Evolutionary conservation across 345 rosid species (phyloP), one percentile per base, ranked within the genome.

Genomic region (Sonneratia caseolaris): DNA sequence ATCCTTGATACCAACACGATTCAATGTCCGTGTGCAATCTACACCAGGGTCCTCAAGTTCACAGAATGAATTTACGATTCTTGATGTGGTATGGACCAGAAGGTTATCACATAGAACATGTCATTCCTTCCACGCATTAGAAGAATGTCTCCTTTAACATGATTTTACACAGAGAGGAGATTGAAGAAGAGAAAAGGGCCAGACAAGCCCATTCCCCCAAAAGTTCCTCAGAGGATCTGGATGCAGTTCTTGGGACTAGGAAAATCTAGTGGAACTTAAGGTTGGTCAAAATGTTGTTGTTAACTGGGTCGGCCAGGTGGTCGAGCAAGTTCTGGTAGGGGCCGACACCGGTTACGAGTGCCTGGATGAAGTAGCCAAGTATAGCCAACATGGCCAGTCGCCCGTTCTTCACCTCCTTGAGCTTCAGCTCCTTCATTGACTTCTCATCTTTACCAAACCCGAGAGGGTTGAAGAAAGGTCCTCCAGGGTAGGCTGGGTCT

Each of bases 241-340:
- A 47, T 47, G 13, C 2, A 10, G 15, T 47, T 47, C 22, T 8
- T n/a, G 35, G 22, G 64, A 62, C 13, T 10, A 15, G 38, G 67
- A 38, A 43, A 69, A 5, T 79, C 81, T 80, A 95, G 74, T 91
- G 99, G 78, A 95, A 95, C 87, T 95, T 91, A 78, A 95, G 93
- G 82, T 87, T 95, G 53, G 99, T 95, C 83, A 95, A 79, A 79
- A 95, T 1, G 40, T 94, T 95, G 96, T 95, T 95, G 91, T 95
- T 86, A 77, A 88, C 84, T 3, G 97, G 97, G 78, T 95, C 99
- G 24, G 97, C 85, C 89, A 95, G 81, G 75, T 91, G 99, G 75
- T 95, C 97, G 75, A 91, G 81, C 36, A 91, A 96, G 93, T 91
- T 95, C 74, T 91, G 99, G 88, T 73, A 95, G 15, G 97, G 99